A percentile compares a stretch with the other conserved stretches of the same genome.
Evolutionary conservation across 2,329 filamentous ascomycete species (phyloP).

Genomic region (Ceratocystiopsis sp.): DNA sequence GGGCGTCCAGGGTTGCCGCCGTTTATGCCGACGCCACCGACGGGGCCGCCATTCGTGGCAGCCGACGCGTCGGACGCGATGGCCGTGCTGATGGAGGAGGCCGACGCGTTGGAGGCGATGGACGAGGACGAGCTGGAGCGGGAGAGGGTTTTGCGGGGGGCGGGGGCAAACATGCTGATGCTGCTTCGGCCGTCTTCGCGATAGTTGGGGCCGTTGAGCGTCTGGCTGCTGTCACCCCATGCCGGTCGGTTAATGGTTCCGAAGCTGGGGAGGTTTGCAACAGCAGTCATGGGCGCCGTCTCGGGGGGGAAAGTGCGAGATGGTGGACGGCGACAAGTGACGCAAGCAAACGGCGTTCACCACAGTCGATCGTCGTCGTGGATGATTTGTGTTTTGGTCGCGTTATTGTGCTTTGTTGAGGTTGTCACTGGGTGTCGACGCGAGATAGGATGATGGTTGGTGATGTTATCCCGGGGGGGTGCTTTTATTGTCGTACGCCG

Average conservation of each 20-base stretch:
- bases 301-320: constrained; percentile 3
- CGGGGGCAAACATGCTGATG: constrained; percentile 67
- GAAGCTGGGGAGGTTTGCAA: constrained; percentile 48
- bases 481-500: too few relatives aligned
- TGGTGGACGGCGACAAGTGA: neutral
- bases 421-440: too few relatives aligned
- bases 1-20: neutral
- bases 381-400: too few relatives aligned
- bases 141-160: constrained; percentile 66
- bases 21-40: neutral
- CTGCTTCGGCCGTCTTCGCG: constrained; percentile 73
- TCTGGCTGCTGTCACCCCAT: constrained; percentile 42
- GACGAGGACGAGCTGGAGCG: constrained; percentile 86
- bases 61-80: constrained; percentile 39
- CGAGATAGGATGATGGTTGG: too few relatives aligned
- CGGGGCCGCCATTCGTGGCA: constrained; percentile 19
- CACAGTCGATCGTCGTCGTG: neutral
- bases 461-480: too few relatives aligned
- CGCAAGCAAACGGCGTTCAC: neutral
- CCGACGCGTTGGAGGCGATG: constrained; percentile 47
- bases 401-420: too few relatives aligned
- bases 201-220: constrained; percentile 47
- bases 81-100: constrained; percentile 42
- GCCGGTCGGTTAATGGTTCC: constrained; percentile 44
- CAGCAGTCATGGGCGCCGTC: constrained; percentile 43